Base-by-base conservation (phyloP, 208 protist species). In the Crithidia fasciculata region DNA sequence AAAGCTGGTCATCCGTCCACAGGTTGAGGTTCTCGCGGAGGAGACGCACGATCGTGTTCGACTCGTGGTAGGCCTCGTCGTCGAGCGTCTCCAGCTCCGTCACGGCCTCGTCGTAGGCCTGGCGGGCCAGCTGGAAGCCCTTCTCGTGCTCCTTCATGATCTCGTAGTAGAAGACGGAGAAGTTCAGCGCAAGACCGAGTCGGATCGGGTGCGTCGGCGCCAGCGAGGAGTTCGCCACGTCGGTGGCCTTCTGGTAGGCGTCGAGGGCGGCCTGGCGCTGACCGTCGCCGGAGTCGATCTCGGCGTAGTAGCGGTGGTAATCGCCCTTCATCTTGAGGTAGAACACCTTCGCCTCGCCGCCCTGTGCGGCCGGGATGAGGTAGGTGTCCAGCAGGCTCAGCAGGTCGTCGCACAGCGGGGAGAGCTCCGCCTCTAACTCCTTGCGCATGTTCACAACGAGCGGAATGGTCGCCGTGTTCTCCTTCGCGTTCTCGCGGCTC, bases 151-250 rank as follows among this genome's bases (percentile, higher is more conserved):
- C 85, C 78, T 99, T 98, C 75, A 99, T 88, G 80, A 99, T 99
- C 88, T 99, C 99, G 86, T 99, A 99, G 88, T 99, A 99, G 87
- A 99, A 99, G 52, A 99, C 99, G 40, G 98, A 99, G 84, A 99
- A 99, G 95, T 99, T 99, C 44, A 99, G 95, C 54, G 98, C 99
- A 58, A 99, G 97, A 66, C 99, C 98, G n/a, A 99, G 94, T 59
- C 99, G 97, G 65, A 99, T 99, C 43, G 99, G 99, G 90, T 99
- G 93, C 8, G 98, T 99, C 40, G 98, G 90, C 44, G 91, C 85
- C 10, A 97, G 88, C 15, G 90, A 95, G 4, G 85, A 88, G 69
- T 89, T 94, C 40, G 94, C 94, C 78, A 92, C 89, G 49, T 96
- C 92, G 16, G 89, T 91, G 18, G 94, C 94, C 78, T 95, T 91